Base-by-base conservation (phyloP, 441 rosid genomes). In the Iberis amara region DNA sequence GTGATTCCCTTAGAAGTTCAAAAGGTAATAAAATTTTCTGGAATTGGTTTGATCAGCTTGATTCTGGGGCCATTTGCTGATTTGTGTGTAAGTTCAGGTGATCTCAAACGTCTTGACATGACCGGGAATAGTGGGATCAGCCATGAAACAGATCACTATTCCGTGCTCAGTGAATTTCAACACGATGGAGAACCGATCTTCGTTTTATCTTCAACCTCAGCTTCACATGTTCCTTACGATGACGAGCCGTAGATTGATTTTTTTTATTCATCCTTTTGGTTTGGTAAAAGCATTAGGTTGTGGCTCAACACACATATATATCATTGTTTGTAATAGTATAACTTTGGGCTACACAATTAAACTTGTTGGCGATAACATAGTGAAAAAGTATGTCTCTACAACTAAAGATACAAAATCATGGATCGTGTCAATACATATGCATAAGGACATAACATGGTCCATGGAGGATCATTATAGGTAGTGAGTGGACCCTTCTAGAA, bases 221-320 rank as follows among this genome's bases (percentile, higher is more conserved):
- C 55, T 57, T 44, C 55, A 11, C 43, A 66, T 11, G 61, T 74
- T 51, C 86, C 83, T 39, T 81, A 91, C 40, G 98, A 91, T 45
- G 94, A 79, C 55, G 96, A 91, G 47, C 96, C 96, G n/a, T 86
- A 83, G 73, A 49, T 27, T n/a, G n/a, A n/a, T n/a, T n/a, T n/a
- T n/a, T n/a, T n/a, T n/a, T n/a, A n/a, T n/a, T n/a, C n/a, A n/a
- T n/a, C n/a, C n/a, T n/a, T n/a, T n/a, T n/a, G n/a, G n/a, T n/a
- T n/a, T n/a, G n/a, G n/a, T n/a, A n/a, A n/a, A n/a, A n/a, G n/a
- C n/a, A n/a, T n/a, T n/a, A n/a, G n/a, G n/a, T n/a, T n/a, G n/a
- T n/a, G n/a, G n/a, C n/a, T n/a, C n/a, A n/a, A n/a, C n/a, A n/a
- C n/a, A n/a, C n/a, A n/a, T n/a, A n/a, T n/a, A n/a, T n/a, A n/a